Percentiles rank a stretch among this genome's conserved stretches.
phyloP scores from a whole-genome alignment of 2,329 filamentous ascomycete genomes.

The Aspergillus clavatus region DNA sequence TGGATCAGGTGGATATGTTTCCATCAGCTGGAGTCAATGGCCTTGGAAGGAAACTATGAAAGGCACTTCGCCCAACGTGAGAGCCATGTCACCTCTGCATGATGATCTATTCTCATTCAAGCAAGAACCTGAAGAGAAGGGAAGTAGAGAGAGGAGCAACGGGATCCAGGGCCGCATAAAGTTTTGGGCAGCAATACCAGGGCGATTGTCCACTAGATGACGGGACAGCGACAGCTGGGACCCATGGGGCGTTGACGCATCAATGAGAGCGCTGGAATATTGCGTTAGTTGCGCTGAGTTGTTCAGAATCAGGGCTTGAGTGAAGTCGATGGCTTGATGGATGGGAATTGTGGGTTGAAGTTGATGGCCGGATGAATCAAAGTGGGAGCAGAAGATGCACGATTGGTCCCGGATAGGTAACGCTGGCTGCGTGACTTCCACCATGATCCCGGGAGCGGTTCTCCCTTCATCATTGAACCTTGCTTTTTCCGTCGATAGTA shows the following conservation, averaged over 20 bases:
- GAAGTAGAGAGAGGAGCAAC: slow-evolving; percentile 1
- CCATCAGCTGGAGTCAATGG: not conserved
- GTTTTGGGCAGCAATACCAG: slow-evolving; percentile 7
- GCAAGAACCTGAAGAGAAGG: not conserved
- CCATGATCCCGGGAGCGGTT: not conserved
- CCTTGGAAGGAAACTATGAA: not conserved
- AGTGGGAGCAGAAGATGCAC: not conserved
- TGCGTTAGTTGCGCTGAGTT: not conserved
- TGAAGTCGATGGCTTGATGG: not conserved
- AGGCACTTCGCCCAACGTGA: not conserved
- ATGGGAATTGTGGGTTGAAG: not conserved
- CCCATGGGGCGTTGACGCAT: slow-evolving; percentile 5
- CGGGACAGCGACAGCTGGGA: slow-evolving; percentile 12
- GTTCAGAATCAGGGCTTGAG: not conserved
- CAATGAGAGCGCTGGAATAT: slow-evolving; percentile 2
- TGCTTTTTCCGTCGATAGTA: not conserved
- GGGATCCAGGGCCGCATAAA: not conserved
- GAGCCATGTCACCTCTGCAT: not conserved
- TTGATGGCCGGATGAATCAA: not conserved
- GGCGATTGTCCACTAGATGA: slow-evolving; percentile 16
- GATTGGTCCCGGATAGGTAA: not conserved
- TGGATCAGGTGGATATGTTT: not conserved
- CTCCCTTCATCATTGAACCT: not conserved
- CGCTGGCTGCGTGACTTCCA: not conserved
- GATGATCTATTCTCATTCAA: not conserved